A percentile compares a stretch with the other conserved stretches of the same genome.
Evolutionary conservation across 768 basidiomycete genomes (phyloP).

Genomic region (Amanita jacksonii): DNA sequence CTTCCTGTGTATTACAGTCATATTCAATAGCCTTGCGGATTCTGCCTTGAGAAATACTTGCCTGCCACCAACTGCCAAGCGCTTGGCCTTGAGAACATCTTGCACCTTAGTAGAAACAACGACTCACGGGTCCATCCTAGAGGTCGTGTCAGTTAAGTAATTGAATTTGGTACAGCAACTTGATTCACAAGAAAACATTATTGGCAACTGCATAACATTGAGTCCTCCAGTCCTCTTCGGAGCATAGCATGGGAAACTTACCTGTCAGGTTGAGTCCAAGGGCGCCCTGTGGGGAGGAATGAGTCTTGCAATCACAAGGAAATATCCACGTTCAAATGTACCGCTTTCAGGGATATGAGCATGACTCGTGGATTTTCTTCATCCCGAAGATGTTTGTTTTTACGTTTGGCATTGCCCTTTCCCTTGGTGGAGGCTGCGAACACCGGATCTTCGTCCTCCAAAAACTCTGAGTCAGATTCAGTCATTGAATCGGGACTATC

Average conservation of each 20-base stretch:
- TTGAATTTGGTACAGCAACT: neutral
- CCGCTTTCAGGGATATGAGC: slow-evolving; percentile 79
- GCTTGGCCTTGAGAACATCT: too few species aligned
- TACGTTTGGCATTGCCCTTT: slow-evolving; percentile 22
- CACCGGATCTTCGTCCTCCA: slow-evolving; percentile 24
- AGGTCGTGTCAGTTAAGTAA: too few species aligned
- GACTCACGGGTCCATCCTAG: slow-evolving; percentile 77
- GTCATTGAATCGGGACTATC: slow-evolving; percentile 18
- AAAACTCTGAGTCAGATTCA: slow-evolving; percentile 5
- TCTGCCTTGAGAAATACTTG: slow-evolving; percentile 12
- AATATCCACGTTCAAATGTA: slow-evolving; percentile 13
- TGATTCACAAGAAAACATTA: slow-evolving; percentile 68
- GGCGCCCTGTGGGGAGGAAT: slow-evolving; percentile 43
- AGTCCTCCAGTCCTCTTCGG: slow-evolving; percentile 1
- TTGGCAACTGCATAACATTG: slow-evolving; percentile 49
- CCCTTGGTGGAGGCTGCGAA: slow-evolving; percentile 17
- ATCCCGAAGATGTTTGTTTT: slow-evolving; percentile 15
- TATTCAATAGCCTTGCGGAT: neutral
- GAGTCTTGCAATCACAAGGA: neutral
- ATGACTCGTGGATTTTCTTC: slow-evolving; percentile 78
- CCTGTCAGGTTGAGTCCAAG: slow-evolving; percentile 78
- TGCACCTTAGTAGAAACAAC: neutral
- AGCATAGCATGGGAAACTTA: slow-evolving; percentile 8
- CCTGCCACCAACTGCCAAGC: slow-evolving; percentile 69
- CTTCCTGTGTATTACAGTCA: slow-evolving; percentile 36